Evolutionary conservation across 1,284 basidiomycete genomes (phyloP), one percentile per base, ranked within the genome.

Genomic region (Cystobasidium slooffiae): DNA sequence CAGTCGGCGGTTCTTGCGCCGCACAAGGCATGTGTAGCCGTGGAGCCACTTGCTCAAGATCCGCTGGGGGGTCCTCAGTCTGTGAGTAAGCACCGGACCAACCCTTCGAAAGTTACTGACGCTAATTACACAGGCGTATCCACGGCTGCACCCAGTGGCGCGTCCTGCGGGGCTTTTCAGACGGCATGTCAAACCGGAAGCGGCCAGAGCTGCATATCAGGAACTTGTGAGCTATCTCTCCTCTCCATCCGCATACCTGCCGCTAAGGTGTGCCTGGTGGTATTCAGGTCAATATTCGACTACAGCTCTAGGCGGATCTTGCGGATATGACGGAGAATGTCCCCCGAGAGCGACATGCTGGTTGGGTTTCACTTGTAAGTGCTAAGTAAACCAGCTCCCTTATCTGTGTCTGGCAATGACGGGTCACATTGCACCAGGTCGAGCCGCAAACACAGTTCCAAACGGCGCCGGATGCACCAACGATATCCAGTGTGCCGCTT

Each of bases 291-390:
- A 56, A 37, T 56, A 53, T 22, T 16, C 18, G 24, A 58, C 10
- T 37, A 58, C 55, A 16, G 55, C 39, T 10, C 10, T 37, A 12
- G 55, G 55, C 12, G 55, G 55, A 7, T 22, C 37, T n/a, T 58
- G 55, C 55, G 55, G 39, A 7, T 58, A 58, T 58, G 55, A 58
- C 39, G 55, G 55, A 7, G 55, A 58, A 58, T 58, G 55, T 37
- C 55, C 55, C 10, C 22, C 55, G 10, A 24, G 55, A 58, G 55
- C 55, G 12, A 58, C 55, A 58, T 58, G 55, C 55, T 58, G 24
- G 55, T 10, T 16, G 12, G 22, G 22, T 10, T 22, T 31, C 55
- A 58, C 55, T 1, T 58, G 55, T 58, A 39, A 10, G 55, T 58
- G 31, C 24, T 16, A 1, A 22, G 3, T 31, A 3, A 1, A 58